Base-by-base conservation (phyloP, 2,329 filamentous ascomycete genomes). In the Ophiognomonia clavigignenti-juglandacearum region DNA sequence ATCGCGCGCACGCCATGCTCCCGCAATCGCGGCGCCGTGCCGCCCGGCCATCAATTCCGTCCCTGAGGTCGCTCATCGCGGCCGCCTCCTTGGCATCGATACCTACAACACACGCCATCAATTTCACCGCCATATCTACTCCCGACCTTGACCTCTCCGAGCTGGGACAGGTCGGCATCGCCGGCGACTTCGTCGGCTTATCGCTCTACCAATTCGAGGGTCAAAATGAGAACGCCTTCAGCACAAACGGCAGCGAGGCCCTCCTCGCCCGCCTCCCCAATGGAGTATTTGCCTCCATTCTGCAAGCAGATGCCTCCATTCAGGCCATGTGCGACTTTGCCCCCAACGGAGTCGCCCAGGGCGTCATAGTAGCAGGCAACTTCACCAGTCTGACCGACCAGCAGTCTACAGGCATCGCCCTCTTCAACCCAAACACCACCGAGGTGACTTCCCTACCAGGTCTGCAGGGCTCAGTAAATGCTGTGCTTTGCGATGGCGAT, bases 101-200 rank as follows among this genome's bases (percentile, higher is more conserved):
- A 38, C 53, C 53, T 26, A 48, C 54, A 4, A 66, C 72, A 37
- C 61, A 66, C 20, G 79, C 78, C 32, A 66, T 83, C 52, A 74
- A 70, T 24, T 85, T 88, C 64, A 78, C 72, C 38, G 64, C 79
- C 13, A 75, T 81, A 32, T 81, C 88, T 3, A 71, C 80, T 13
- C 73, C 86, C 36, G 83, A 91, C 59, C 79, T 98, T 61, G 86
- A 95, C 62, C 77, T 96, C 50, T 79, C 77, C 23, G 72, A 82
- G 48, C 73, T 98, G 29, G 93, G 93, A 48, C 82, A 86, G 57
- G 83, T 96, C 56, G 90, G 87, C 45, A 76, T 98, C 50, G 86
- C 83, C 2, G 93, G 93, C 57, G 85, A 96, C 67, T 98, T 96
- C 64, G 82, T 88, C 59, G 88, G 90, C 45, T 86, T 97, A 58